phyloP scores from a whole-genome alignment of 148 eudicot species.

The Drosera capensis region DNA sequence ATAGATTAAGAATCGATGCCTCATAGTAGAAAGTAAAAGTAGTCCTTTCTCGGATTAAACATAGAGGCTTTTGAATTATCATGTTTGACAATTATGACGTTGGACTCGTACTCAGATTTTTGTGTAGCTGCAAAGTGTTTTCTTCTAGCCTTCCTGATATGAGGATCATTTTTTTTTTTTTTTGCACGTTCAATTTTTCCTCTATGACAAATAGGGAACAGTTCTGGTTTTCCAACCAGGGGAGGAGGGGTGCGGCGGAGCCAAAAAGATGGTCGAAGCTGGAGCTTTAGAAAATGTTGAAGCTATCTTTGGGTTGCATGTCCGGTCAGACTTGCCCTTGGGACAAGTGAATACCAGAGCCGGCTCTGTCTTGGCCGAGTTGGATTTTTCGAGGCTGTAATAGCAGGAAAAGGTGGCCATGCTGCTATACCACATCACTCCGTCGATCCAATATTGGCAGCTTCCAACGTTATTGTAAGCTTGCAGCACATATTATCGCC shows the following conservation, averaged over 20 bases:
- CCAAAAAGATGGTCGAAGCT: conserved; percentile 35
- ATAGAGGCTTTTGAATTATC: no score
- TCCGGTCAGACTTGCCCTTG: conserved; percentile 15
- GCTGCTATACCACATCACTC: conserved; percentile 47
- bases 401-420: conserved; percentile 53
- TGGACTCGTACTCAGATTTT: no score
- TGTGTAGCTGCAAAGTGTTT: neutral
- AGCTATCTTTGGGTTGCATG: conserved; percentile 53
- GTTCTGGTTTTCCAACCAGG: conserved; percentile 61
- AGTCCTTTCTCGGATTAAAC: no score
- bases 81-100: no score
- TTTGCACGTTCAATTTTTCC: neutral
- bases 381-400: conserved; percentile 43
- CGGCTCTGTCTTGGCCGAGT: conserved; percentile 43
- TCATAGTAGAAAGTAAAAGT: no score
- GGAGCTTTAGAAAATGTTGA: conserved; percentile 40
- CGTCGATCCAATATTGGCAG: conserved; percentile 29
- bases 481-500: conserved; percentile 28
- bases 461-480: conserved; percentile 19
- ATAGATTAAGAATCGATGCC: no score
- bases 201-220: conserved; percentile 27
- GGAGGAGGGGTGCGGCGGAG: conserved; percentile 63
- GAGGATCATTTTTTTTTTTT: neutral
- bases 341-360: conserved; percentile 25
- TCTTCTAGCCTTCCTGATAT: neutral